Conservation (phyloP, 2,329 filamentous ascomycete genomes). For the Hymenoscyphus infarciens region DNA sequence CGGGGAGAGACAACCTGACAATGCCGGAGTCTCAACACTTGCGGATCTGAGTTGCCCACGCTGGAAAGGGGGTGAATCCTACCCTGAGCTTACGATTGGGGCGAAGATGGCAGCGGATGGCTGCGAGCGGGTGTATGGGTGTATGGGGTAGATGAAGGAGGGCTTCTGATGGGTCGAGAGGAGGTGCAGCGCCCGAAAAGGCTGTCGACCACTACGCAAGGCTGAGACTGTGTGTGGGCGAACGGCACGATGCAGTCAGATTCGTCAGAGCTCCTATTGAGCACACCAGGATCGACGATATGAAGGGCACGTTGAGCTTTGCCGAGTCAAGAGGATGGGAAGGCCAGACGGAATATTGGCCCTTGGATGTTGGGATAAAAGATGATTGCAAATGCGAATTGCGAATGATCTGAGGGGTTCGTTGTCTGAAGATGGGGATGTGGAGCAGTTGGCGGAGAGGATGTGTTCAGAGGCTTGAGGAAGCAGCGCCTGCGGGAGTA, state of each 20-base stretch:
- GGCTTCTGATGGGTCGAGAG: not conserved
- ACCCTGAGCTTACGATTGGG: not conserved
- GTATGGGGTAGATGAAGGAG: not conserved
- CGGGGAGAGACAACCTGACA: not conserved
- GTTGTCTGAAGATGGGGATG: not conserved
- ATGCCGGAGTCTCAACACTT: conserved; percentile 1
- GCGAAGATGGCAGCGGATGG: not conserved
- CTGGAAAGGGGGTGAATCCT: conserved; percentile 5
- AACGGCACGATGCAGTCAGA: not conserved
- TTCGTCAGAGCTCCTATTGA: not conserved
- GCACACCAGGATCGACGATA: conserved; percentile 1
- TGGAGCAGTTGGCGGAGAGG: not conserved
- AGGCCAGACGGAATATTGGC: not conserved
- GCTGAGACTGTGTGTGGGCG: conserved; percentile 6
- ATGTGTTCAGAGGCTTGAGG: not conserved
- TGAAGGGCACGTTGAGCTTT: not conserved
- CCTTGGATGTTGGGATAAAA: not conserved
- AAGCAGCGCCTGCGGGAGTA: conserved; percentile 4
- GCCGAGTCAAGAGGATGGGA: not conserved
- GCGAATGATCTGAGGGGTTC: not conserved
- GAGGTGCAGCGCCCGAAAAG: conserved; percentile 5
- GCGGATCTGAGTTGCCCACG: not conserved
- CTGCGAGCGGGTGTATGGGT: not conserved
- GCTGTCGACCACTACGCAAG: conserved; percentile 10
- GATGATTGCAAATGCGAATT: not conserved